Conservation (phyloP, 192 early-diverging fungal species). For the Rhizophagus clarus region DNA sequence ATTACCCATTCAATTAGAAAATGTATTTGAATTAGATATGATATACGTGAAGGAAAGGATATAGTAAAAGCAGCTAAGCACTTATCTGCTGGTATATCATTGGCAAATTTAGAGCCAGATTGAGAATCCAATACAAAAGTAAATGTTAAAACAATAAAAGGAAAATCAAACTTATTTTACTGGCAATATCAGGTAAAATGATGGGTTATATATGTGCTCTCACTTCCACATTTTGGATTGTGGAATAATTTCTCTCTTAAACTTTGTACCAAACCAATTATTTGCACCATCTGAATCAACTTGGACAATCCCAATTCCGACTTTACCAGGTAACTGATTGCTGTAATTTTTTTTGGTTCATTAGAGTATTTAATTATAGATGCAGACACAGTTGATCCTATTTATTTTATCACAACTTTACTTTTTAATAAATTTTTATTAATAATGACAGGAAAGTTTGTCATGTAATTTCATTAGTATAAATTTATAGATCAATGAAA, state of each 20-base stretch:
- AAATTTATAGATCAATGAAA: no score
- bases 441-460: no score
- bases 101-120: not conserved
- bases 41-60: no score
- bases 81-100: not conserved
- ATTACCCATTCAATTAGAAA: not conserved
- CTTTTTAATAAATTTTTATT: no score
- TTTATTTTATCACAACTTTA: no score
- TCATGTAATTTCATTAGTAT: no score
- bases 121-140: not conserved
- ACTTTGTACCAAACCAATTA: not conserved
- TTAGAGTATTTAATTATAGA: no score
- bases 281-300: not conserved
- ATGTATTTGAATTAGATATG: not conserved
- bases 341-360: no score
- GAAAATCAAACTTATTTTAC: not conserved
- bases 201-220: not conserved
- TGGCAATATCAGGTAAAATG: not conserved
- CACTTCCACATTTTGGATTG: not conserved
- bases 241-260: not conserved
- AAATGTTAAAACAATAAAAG: no score
- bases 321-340: no score
- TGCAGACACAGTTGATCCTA: no score
- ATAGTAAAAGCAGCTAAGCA: not conserved
- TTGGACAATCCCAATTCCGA: not conserved